Percentiles rank a stretch among this genome's conserved stretches.
Evolutionary conservation across 306 rosid species (phyloP).

Genomic region (Cucumis cinereus): DNA sequence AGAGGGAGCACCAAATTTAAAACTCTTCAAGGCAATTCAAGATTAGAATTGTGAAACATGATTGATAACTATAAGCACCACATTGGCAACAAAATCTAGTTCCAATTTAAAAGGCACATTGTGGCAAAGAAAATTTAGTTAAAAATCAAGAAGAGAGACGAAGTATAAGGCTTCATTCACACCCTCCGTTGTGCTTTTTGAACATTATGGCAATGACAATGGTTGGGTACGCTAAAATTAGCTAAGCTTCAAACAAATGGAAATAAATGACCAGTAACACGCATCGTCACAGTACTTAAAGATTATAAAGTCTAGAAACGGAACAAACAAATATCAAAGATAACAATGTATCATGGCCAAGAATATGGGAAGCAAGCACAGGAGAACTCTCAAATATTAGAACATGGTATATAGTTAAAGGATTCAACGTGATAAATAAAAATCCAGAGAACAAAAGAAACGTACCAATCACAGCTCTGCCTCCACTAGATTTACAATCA

Average conservation of each 20-base stretch:
- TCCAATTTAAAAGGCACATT: not conserved
- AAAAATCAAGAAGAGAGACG: not conserved
- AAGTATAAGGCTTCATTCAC: not conserved
- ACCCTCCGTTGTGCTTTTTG: not conserved
- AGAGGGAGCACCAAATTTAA: too few relatives aligned
- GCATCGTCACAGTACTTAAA: not conserved
- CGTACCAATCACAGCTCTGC: slow-evolving; percentile 61
- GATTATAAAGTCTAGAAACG: not conserved
- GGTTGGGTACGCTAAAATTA: not conserved
- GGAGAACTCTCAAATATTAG: not conserved
- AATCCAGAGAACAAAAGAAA: slow-evolving; percentile 6
- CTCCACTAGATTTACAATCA: slow-evolving; percentile 46
- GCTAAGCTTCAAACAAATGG: not conserved
- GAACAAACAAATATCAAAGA: not conserved
- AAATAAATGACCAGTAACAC: not conserved
- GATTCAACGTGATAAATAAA: not conserved
- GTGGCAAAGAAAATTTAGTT: not conserved
- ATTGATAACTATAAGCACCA: not conserved
- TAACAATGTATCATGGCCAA: not conserved
- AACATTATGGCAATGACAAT: not conserved
- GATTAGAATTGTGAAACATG: not conserved
- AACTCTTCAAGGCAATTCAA: not conserved
- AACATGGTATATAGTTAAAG: not conserved
- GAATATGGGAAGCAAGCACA: not conserved
- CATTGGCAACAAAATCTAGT: not conserved